phyloP scores from a whole-genome alignment of 495 filamentous ascomycete genomes.

The Penicillium coprophilum region DNA sequence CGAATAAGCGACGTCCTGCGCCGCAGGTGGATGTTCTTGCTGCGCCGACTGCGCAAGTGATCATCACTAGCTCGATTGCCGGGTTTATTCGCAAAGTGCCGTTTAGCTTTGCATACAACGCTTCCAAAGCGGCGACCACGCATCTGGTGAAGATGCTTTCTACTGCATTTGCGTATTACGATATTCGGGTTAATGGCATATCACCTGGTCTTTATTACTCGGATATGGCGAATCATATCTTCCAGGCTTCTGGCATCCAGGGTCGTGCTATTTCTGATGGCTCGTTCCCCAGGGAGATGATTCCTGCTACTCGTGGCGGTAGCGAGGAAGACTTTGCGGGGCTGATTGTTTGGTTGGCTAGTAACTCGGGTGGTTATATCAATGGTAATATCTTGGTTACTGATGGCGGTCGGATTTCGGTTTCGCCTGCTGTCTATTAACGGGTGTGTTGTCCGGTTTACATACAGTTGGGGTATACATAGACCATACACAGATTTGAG shows the following conservation, averaged over 20 bases:
- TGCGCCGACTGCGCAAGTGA: constrained; percentile 57
- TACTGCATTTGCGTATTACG: constrained; percentile 52
- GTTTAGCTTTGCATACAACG: constrained; percentile 60
- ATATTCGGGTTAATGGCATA: constrained; percentile 65
- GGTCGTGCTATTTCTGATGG: constrained; percentile 37
- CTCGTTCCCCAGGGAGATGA: constrained; percentile 42
- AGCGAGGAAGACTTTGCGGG: constrained; percentile 64
- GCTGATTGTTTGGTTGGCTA: constrained; percentile 61
- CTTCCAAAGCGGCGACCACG: constrained; percentile 62
- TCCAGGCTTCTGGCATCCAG: constrained; percentile 16
- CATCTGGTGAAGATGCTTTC: constrained; percentile 65
- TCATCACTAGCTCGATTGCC: constrained; percentile 63
- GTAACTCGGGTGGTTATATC: constrained; percentile 58
- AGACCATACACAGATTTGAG: constrained; percentile 4
- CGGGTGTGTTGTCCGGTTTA: neutral
- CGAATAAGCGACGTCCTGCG: constrained; percentile 52
- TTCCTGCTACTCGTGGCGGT: constrained; percentile 55
- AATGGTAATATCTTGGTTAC: constrained; percentile 57
- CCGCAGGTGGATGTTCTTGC: constrained; percentile 40
- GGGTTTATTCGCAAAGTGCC: constrained; percentile 56
- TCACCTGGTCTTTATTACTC: constrained; percentile 65
- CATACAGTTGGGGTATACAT: neutral
- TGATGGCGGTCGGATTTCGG: constrained; percentile 58
- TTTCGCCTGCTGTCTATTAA: constrained; percentile 51
- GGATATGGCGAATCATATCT: constrained; percentile 56